A percentile compares a stretch with the other conserved stretches of the same genome.
Conservation (phyloP, 345 rosid species). For the Rhizophora mangle region DNA sequence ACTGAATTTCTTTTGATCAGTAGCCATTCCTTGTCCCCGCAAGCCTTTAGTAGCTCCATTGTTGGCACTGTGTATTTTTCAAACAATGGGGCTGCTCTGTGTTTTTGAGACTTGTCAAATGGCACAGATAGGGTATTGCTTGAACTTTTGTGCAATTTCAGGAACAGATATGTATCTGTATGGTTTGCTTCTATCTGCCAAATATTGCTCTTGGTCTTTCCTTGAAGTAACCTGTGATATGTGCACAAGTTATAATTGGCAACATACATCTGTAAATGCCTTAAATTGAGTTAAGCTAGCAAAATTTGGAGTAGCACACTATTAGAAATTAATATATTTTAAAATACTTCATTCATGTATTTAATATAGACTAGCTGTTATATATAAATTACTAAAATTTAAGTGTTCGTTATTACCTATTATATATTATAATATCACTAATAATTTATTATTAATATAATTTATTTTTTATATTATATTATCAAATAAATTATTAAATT, state of each 20-base stretch:
- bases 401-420: too few relatives aligned
- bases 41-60: constrained; percentile 61
- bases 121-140: constrained; percentile 60
- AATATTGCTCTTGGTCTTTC: constrained; percentile 91
- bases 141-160: constrained; percentile 56
- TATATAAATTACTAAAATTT: too few relatives aligned
- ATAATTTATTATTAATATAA: too few relatives aligned
- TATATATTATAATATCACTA: too few relatives aligned
- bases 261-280: too few relatives aligned
- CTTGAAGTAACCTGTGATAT: constrained; percentile 67
- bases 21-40: constrained; percentile 79
- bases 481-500: too few relatives aligned
- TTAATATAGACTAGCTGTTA: too few relatives aligned
- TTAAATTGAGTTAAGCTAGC: too few relatives aligned
- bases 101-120: constrained; percentile 54
- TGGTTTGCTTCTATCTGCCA: constrained; percentile 57
- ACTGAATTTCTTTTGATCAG: constrained; percentile 64
- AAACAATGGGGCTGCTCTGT: constrained; percentile 68
- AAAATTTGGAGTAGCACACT: too few relatives aligned
- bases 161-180: constrained; percentile 61
- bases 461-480: too few relatives aligned
- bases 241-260: neutral
- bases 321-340: too few relatives aligned
- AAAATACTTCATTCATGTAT: too few relatives aligned
- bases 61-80: constrained; percentile 51